Evolutionary conservation across 352 stramenopile species (phyloP), one percentile per base, ranked within the genome.

Genomic region (Phytophthora cryptogea): DNA sequence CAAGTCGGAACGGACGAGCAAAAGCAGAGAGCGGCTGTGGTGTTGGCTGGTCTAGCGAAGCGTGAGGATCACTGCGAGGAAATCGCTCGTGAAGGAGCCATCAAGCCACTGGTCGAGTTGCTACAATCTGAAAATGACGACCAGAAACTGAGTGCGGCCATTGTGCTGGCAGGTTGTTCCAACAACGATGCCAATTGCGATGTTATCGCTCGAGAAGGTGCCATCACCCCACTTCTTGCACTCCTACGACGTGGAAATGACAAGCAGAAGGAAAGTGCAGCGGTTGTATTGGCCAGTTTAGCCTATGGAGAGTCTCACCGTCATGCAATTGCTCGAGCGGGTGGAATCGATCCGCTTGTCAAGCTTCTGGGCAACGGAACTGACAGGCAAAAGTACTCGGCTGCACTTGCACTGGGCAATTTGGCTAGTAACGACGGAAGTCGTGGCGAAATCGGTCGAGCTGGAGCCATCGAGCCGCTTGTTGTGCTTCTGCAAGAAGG

Each of bases 21-120:
- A 8, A 43, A 43, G 37, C 37, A 43, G 8, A 16, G 37, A 26
- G 37, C 37, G 23, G 37, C 37, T 28, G 37, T 43, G n/a, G 37
- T 43, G n/a, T 43, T 43, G 16, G 37, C 37, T 28, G 37, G 37
- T 5, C 16, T 43, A 6, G 37, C 37, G 23, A 43, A 28, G 7
- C 37, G 37, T 43, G 37, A 43, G n/a, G 37, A 43, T 20, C 37
- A 43, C n/a, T 27, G n/a, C 37, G 37, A 43, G 37, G 37, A 43
- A 43, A 43, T 43, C 8, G 37, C 37, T 8, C 37, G 37, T 5
- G 37, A 43, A 43, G 37, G 37, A 6, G 37, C 37, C 16, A 43
- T 43, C 6, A 43, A 43, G 37, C 37, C 37, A 4, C 16, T 43
- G n/a, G 37, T 43, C 8, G n/a, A 26, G 37, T 16, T 43, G 16